Conservation (phyloP, 169 alveolate species). For the Plasmodium cynomolgi region DNA sequence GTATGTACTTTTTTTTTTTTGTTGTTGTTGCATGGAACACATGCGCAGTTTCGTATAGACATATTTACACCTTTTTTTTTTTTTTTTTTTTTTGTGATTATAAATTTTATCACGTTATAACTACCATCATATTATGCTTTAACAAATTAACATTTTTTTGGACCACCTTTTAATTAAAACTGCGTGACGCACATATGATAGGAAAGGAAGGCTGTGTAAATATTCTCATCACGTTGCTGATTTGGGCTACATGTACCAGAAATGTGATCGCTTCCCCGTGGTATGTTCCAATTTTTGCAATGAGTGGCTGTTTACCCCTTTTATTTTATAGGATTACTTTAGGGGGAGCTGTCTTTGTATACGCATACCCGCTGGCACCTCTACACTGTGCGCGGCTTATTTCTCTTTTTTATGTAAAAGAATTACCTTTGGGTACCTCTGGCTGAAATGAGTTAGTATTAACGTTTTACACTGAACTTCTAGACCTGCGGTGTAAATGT, state of each 20-base stretch:
- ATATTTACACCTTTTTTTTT: not conserved
- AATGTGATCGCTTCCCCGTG: not conserved
- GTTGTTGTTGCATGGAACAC: not conserved
- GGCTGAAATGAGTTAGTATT: slow-evolving; percentile 93
- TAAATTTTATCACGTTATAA: not conserved
- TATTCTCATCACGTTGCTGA: not conserved
- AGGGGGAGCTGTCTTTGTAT: not conserved
- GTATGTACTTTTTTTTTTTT: not conserved
- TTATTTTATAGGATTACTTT: not conserved
- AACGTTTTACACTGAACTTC: slow-evolving; percentile 80
- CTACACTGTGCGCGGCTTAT: not conserved
- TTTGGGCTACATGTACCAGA: not conserved
- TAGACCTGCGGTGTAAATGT: slow-evolving; percentile 13
- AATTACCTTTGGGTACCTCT: slow-evolving; percentile 89
- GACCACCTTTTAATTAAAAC: not conserved
- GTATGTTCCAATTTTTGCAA: not conserved
- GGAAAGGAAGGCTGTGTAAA: not conserved
- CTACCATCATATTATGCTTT: not conserved
- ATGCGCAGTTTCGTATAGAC: not conserved
- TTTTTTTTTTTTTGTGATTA: not conserved
- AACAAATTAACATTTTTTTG: not conserved
- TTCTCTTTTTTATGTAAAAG: not conserved
- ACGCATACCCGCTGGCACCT: not conserved
- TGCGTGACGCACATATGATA: not conserved
- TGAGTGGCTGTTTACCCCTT: not conserved